Evolutionary conservation across 129 eudicot genomes (phyloP), one percentile per base, ranked within the genome.

Genomic region (Flaveria brownii): DNA sequence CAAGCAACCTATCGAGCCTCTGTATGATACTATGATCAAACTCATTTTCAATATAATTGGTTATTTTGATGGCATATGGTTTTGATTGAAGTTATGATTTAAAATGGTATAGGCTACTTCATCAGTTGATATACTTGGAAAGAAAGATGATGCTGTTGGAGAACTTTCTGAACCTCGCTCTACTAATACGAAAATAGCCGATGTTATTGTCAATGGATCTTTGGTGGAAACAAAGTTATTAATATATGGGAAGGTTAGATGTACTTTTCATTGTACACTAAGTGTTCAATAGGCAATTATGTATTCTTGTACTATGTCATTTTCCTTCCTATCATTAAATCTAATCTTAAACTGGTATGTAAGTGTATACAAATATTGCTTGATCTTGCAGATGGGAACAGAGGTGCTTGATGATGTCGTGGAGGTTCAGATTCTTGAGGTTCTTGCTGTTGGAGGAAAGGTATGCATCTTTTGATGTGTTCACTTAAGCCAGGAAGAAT

Each of bases 371-470:
- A 63, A 72, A 62, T 45, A 64, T 65, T 51, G 73, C 59, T 72
- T 49, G 16, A 15, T 73, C 55, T 73, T 82, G 54, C 82, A 95
- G 97, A 73, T 68, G 75, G 89, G 73, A 70, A 88, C 85, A 74
- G 90, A 82, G 74, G 82, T 23, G 75, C 76, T 47, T 52, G 89
- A 80, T 59, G 77, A 72, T 63, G 67, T 4, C 70, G 87, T 74
- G 56, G 98, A 95, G 89, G 84, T 85, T 33, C 83, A 83, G 23
- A 78, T 94, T 82, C 85, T 91, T 79, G 88, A 89, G 80, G 84
- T 95, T 83, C 90, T 91, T 87, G 97, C 96, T 80, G 82, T 80
- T 74, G 97, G 99, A 30, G 99, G 97, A 82, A 95, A 91, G 97
- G 99, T 82, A 20, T 73, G 51, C 30, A 46, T 62, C 16, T 69